A percentile compares a stretch with the other conserved stretches of the same genome.
phyloP scores from a whole-genome alignment of 306 rosid species.

The Castanopsis chinensis region DNA sequence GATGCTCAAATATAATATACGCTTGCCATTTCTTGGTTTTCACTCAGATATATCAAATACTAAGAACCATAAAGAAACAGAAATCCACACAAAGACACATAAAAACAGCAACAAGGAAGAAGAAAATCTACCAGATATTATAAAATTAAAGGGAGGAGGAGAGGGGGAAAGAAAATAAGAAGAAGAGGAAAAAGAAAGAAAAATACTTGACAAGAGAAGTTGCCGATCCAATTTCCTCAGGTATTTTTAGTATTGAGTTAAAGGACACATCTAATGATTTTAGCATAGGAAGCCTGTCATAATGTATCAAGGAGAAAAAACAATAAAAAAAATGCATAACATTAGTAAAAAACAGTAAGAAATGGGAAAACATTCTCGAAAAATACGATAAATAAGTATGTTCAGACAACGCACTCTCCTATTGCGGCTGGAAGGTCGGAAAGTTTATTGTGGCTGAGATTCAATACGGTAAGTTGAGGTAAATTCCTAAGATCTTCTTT shows the following conservation, averaged over 20 bases:
- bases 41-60: neutral
- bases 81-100: neutral
- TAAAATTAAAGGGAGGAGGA: neutral
- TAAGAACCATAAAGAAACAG: neutral
- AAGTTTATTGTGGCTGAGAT: constrained; percentile 81
- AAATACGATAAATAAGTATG: neutral
- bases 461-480: constrained; percentile 60
- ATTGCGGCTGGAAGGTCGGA: constrained; percentile 75
- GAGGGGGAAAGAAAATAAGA: neutral
- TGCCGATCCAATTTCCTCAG: constrained; percentile 80
- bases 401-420: constrained; percentile 75
- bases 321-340: neutral
- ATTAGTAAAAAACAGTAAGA: neutral
- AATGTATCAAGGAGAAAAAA: constrained; percentile 4
- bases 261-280: constrained; percentile 78
- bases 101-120: neutral
- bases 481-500: constrained; percentile 73
- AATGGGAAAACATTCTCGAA: neutral
- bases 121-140: neutral
- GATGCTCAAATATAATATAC: neutral
- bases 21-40: neutral
- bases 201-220: constrained; percentile 78
- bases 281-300: constrained; percentile 64
- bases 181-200: neutral
- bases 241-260: constrained; percentile 52